Evolutionary conservation across 345 rosid species (phyloP), one percentile per base, ranked within the genome.

Genomic region (Populus deltoides): DNA sequence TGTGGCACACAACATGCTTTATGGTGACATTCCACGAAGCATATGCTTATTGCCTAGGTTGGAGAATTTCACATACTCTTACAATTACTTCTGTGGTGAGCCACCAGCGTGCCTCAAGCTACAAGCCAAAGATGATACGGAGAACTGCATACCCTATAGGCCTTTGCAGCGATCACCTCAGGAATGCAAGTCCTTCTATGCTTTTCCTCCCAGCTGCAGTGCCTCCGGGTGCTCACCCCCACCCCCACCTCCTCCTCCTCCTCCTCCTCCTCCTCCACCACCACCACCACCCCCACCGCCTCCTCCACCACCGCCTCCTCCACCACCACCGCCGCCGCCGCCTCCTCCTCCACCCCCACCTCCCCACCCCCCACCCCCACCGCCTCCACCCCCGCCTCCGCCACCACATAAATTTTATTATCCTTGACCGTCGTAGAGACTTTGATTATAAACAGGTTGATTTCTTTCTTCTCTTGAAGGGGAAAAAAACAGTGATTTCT

Each of bases 11-110:
- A 94, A 94, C 76, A 85, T 75, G 66, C 53, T 94, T 7, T 91
- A 90, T 51, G 95, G 93, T n/a, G 55, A 79, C 5, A 89, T 93
- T 51, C 95, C 97, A 0, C 78, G 84, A 45, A 88, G 90, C 57
- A 86, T 93, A 24, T 94, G 98, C 76, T 25, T 78, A 6, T 70
- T 94, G 80, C 94, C 94, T 1, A 90, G 75, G 35, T 76, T 94
- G 79, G 86, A 93, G 84, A 93, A 94, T 80, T 94, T 94, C 85
- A 92, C 97, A 1, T 91, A 80, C 75, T 89, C 93, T 7, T 67
- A 80, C 36, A 94, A 94, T 79, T 94, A 86, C 84, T 89, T 94
- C 80, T 81, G 73, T 75, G 68, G 78, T 2, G 97, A 89, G 82
- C 94, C 98, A 39, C 78, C 78, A 2, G 82, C 47, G 35, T 94